Conservation (phyloP, 257 asterid genomes). For the Solanum pennellii region DNA sequence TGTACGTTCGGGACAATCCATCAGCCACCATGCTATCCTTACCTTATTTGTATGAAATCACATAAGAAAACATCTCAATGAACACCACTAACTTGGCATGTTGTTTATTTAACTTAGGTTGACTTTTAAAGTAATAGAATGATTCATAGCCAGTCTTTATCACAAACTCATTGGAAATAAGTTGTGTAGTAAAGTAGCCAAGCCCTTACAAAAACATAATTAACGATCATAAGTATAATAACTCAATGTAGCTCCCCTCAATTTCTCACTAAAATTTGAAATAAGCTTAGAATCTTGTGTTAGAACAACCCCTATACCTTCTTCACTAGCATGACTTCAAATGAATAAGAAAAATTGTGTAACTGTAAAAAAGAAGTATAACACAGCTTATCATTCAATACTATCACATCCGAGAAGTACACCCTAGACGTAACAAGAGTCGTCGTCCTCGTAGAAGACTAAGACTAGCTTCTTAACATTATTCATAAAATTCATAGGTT, state of each 20-base stretch:
- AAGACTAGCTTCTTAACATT: too few relatives aligned
- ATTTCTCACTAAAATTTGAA: background rate
- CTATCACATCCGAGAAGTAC: too few relatives aligned
- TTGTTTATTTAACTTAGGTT: background rate
- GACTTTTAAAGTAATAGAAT: background rate
- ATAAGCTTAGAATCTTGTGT: background rate
- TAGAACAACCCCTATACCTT: background rate
- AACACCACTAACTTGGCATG: background rate
- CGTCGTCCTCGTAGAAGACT: too few relatives aligned
- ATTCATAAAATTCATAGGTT: too few relatives aligned
- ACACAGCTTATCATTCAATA: background rate
- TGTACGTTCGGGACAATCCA: background rate
- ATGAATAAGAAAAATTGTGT: background rate
- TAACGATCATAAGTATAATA: too few relatives aligned
- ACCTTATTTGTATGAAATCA: background rate
- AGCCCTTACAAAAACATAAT: background rate
- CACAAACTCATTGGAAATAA: background rate
- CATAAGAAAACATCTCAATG: background rate
- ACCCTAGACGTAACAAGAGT: too few relatives aligned
- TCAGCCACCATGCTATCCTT: background rate
- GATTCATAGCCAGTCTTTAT: background rate
- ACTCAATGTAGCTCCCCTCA: background rate
- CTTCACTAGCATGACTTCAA: background rate
- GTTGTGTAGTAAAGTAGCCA: background rate
- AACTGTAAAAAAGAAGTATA: background rate